phyloP scores from a whole-genome alignment of 1,284 basidiomycete species.

The Gomphus bonarii region DNA sequence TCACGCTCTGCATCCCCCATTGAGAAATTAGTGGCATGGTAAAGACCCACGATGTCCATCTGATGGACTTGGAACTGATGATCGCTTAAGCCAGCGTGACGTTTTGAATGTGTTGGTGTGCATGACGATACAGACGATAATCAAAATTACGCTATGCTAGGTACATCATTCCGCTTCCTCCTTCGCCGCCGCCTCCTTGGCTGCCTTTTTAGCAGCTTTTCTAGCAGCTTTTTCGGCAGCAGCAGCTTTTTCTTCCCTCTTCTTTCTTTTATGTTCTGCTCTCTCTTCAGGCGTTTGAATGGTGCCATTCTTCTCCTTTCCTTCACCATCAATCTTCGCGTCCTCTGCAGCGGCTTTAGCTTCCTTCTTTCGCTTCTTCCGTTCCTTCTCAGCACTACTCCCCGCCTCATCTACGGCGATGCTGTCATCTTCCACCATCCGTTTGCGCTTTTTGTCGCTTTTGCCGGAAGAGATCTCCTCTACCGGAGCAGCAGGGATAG shows the following conservation, averaged over 20 bases:
- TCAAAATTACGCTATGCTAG: not conserved
- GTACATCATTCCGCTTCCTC: not conserved
- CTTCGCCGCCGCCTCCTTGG: not conserved
- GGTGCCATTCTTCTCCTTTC: slow-evolving; percentile 34
- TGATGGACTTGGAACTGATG: too few species aligned
- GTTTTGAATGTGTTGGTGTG: not conserved
- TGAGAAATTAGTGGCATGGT: too few species aligned
- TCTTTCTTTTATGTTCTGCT: slow-evolving; percentile 23
- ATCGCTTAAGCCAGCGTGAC: not conserved
- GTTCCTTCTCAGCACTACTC: slow-evolving; percentile 36
- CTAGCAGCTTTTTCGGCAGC: slow-evolving; percentile 19
- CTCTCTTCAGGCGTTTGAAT: slow-evolving; percentile 26
- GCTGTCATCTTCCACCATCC: slow-evolving; percentile 23
- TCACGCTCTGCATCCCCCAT: not conserved
- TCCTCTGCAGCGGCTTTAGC: slow-evolving; percentile 37
- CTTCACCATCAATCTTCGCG: slow-evolving; percentile 56
- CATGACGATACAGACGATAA: not conserved
- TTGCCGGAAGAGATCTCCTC: slow-evolving; percentile 14
- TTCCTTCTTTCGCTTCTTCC: slow-evolving; percentile 33
- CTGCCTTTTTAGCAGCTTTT: slow-evolving; percentile 17
- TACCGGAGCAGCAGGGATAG: slow-evolving; percentile 18
- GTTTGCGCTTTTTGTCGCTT: slow-evolving; percentile 20
- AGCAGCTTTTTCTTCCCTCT: slow-evolving; percentile 29
- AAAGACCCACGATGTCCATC: too few species aligned
- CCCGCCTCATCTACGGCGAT: slow-evolving; percentile 36